Evolutionary conservation across 345 rosid genomes (phyloP).

Genomic region (Cardamine occulta): DNA sequence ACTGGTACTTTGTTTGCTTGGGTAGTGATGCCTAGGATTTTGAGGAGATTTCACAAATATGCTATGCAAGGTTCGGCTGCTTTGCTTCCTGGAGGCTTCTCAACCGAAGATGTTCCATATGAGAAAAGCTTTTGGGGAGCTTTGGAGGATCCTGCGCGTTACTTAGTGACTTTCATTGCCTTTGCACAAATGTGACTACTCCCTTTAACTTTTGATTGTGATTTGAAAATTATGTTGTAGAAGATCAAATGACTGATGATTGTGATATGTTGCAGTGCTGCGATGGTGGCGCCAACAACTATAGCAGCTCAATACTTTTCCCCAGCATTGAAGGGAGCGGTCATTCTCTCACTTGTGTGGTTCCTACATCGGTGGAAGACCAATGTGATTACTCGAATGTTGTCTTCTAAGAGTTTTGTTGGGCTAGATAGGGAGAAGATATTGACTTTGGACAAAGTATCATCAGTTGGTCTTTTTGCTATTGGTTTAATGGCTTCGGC

Average conservation of each 20-base stretch:
- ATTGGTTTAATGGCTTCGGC: slow-evolving; percentile 84
- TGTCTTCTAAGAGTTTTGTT: slow-evolving; percentile 52
- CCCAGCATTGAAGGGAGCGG: slow-evolving; percentile 76
- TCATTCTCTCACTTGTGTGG: slow-evolving; percentile 81
- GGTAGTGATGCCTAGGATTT: slow-evolving; percentile 81
- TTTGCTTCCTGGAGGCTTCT: slow-evolving; percentile 51
- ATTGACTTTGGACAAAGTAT: slow-evolving; percentile 71
- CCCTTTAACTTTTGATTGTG: background rate
- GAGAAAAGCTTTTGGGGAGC: slow-evolving; percentile 91
- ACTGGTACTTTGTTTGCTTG: slow-evolving; percentile 72
- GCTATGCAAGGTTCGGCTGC: slow-evolving; percentile 56
- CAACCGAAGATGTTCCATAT: slow-evolving; percentile 57
- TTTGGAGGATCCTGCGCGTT: slow-evolving; percentile 88
- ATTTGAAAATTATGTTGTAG: background rate
- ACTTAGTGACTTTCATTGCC: slow-evolving; percentile 76
- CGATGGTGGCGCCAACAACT: slow-evolving; percentile 88
- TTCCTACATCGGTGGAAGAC: slow-evolving; percentile 89
- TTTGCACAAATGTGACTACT: slow-evolving; percentile 68
- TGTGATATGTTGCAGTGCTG: slow-evolving; percentile 56
- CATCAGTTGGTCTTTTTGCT: slow-evolving; percentile 82
- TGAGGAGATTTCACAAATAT: slow-evolving; percentile 76
- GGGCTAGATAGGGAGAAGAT: slow-evolving; percentile 66
- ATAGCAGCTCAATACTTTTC: slow-evolving; percentile 69
- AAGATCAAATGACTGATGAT: background rate
- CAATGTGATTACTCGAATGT: slow-evolving; percentile 61